A percentile compares a stretch with the other conserved stretches of the same genome.
Evolutionary conservation across 2,329 filamentous ascomycete species (phyloP).

Genomic region (Cladosporium sp.): DNA sequence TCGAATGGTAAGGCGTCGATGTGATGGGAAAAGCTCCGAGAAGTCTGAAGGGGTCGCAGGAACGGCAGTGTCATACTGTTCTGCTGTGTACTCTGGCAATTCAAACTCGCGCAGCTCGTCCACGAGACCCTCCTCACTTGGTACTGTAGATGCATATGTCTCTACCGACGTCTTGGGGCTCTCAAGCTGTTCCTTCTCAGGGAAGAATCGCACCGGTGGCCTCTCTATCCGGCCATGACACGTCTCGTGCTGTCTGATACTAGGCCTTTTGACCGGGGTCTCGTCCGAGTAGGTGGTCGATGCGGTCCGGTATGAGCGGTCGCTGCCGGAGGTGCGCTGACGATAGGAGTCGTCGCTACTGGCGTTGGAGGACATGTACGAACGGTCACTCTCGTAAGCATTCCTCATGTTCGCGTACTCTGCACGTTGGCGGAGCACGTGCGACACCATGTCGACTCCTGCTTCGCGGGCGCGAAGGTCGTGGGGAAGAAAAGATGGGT

Average conservation of each 20-base stretch:
- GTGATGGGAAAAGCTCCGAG: slow-evolving; percentile 78
- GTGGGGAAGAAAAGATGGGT: slow-evolving; percentile 11
- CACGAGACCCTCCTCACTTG: slow-evolving; percentile 55
- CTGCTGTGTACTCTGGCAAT: slow-evolving; percentile 58
- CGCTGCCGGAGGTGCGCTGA: slow-evolving; percentile 15
- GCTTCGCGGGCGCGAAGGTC: background rate
- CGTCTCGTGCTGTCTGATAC: slow-evolving; percentile 25
- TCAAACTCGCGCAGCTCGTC: slow-evolving; percentile 49
- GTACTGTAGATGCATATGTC: slow-evolving; percentile 72
- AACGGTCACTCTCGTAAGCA: slow-evolving; percentile 24
- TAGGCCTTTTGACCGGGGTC: slow-evolving; percentile 17
- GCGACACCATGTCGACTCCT: slow-evolving; percentile 7
- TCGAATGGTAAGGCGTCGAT: slow-evolving; percentile 72
- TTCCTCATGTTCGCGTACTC: slow-evolving; percentile 27
- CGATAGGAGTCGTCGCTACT: slow-evolving; percentile 17
- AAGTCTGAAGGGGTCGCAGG: slow-evolving; percentile 80
- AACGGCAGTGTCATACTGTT: slow-evolving; percentile 52
- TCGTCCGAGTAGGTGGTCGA: slow-evolving; percentile 24
- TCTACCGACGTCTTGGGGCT: slow-evolving; percentile 62
- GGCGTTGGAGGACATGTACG: slow-evolving; percentile 22
- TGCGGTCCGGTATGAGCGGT: slow-evolving; percentile 26
- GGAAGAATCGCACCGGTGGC: slow-evolving; percentile 19
- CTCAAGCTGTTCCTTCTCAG: slow-evolving; percentile 19
- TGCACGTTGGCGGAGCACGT: slow-evolving; percentile 26
- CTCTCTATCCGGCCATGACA: slow-evolving; percentile 21